Percentiles rank a stretch among this genome's conserved stretches.
phyloP scores from a whole-genome alignment of 2,329 filamentous ascomycete genomes.

The Alternaria metachromatica region DNA sequence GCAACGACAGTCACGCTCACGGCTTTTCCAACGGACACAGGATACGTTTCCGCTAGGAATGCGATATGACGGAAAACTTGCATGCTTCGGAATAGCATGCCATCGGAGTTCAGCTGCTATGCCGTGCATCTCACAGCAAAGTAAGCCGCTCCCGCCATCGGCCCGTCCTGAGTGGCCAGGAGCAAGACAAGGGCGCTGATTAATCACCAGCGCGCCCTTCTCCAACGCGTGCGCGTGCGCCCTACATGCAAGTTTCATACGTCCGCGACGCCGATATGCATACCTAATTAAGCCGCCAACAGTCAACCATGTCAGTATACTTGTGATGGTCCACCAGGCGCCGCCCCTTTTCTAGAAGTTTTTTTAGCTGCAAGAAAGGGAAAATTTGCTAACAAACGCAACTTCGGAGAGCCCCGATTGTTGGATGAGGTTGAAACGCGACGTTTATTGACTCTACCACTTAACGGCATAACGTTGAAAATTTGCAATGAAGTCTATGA shows the following conservation, averaged over 20 bases:
- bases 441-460: constrained; percentile 27
- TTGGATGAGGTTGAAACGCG: constrained; percentile 8
- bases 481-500: constrained; percentile 29
- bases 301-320: background rate
- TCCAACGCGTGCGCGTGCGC: constrained; percentile 8
- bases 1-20: background rate
- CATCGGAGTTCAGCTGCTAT: background rate
- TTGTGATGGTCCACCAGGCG: background rate
- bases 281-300: constrained; percentile 3
- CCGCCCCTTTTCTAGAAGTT: background rate
- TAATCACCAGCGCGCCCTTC: constrained; percentile 29
- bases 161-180: constrained; percentile 21
- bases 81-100: constrained; percentile 1
- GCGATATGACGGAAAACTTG: background rate
- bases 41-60: background rate
- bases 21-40: background rate
- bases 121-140: constrained; percentile 1
- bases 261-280: constrained; percentile 4
- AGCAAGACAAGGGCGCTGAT: constrained; percentile 11
- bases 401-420: constrained; percentile 21
- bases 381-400: constrained; percentile 16
- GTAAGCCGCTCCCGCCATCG: constrained; percentile 16
- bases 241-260: constrained; percentile 13
- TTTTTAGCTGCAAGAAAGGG: background rate
- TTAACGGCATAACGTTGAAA: constrained; percentile 31